Evolutionary conservation across 2,329 filamentous ascomycete species (phyloP), one percentile per base, ranked within the genome.

Genomic region (Akanthomyces uredinophilus): DNA sequence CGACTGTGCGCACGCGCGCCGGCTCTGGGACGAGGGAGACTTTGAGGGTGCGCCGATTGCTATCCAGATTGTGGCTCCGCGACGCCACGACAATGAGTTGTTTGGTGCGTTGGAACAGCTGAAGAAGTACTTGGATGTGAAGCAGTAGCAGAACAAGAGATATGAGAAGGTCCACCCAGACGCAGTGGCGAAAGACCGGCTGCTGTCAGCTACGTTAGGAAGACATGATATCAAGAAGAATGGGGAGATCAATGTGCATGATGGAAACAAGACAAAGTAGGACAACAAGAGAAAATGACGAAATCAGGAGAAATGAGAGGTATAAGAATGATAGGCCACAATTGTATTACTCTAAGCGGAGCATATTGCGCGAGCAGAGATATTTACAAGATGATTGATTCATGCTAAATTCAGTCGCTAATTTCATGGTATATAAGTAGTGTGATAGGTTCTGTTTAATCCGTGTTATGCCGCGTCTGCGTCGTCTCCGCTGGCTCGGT

Each of bases 61-160:
- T 1, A 50, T 76, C n/a, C 73, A 76, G 65, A 61, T 76, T 6
- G 69, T 75, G 14, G 70, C 69, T 8, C 66, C 70, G 0, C 74
- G 71, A 60, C 68, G 73, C 55, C 68, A 74, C 16, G 74, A 77
- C 2, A 75, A 71, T 32, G 65, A 72, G 35, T 63, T 76, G 0
- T 75, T 75, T 63, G 69, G 65, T 16, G 72, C 70, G 7, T 37
- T 74, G 1, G 61, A 51, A 4, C 47, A 66, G 16, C 35, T 75
- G 3, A 68, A 70, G 63, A 50, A 61, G 18, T 51, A 59, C 18
- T 18, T 59, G 18, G n/a, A 59, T 13, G 35, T 59, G 1, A 13
- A 59, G 6, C 6, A 35, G 27, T 37, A 22, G 10, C 2, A 18
- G 13, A 57, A 5, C 7, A 35, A 22, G 22, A 22, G n/a, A 43